Percentiles rank a stretch among this genome's conserved stretches.
Conservation (phyloP, 208 protist species). For the Polymyxa betae region DNA sequence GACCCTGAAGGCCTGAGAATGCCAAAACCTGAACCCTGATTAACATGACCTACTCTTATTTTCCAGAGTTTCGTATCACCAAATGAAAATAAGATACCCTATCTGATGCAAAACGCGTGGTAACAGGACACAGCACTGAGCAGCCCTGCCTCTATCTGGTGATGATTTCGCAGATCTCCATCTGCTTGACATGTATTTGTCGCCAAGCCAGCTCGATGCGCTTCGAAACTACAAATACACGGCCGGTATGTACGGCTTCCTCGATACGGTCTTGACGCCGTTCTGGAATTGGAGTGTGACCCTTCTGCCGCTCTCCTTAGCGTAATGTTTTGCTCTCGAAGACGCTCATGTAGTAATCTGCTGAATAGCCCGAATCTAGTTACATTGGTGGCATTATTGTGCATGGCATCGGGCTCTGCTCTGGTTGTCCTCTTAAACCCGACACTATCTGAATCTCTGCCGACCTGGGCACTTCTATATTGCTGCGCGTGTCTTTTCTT, state of each 20-base stretch:
- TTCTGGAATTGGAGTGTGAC: constrained; percentile 47
- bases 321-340: not conserved
- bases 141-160: too few species aligned
- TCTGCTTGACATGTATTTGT: constrained; percentile 25
- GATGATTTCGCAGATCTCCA: too few species aligned
- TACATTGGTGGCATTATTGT: not conserved
- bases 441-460: constrained; percentile 8
- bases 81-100: too few species aligned
- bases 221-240: constrained; percentile 47
- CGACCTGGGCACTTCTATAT: constrained; percentile 56
- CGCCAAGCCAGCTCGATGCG: not conserved
- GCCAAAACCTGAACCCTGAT: too few species aligned
- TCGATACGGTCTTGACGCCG: constrained; percentile 48
- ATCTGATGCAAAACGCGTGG: too few species aligned
- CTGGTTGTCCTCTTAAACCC: not conserved
- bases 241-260: not conserved
- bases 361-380: not conserved
- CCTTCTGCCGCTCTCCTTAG: constrained; percentile 30
- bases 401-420: not conserved
- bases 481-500: constrained; percentile 13
- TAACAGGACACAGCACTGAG: too few species aligned
- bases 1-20: too few species aligned
- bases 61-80: too few species aligned
- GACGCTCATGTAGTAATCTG: not conserved
- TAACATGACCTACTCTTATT: too few species aligned